Conservation (phyloP, 768 basidiomycete species). For the Neoboletus brunneissimus region DNA sequence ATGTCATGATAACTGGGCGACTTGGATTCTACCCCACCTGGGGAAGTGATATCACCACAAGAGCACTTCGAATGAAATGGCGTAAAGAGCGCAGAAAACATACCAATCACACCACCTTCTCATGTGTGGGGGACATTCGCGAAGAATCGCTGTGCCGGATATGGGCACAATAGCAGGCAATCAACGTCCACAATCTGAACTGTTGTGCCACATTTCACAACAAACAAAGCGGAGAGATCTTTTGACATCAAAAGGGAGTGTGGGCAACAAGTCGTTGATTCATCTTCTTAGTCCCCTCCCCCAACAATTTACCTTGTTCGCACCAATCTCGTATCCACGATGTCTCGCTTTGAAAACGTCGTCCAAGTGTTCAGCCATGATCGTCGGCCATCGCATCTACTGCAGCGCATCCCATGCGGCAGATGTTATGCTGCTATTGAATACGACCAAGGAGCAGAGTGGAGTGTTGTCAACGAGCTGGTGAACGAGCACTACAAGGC, state of each 20-base stretch:
- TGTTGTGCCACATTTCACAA: constrained; percentile 29
- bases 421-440: constrained; percentile 25
- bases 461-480: constrained; percentile 27
- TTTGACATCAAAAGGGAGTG: constrained; percentile 24
- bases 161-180: constrained; percentile 22
- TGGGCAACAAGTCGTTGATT: constrained; percentile 1
- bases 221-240: constrained; percentile 28
- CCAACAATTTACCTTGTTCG: constrained; percentile 12
- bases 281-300: constrained; percentile 5
- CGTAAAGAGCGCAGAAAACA: constrained; percentile 21
- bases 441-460: constrained; percentile 27
- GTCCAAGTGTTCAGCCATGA: constrained; percentile 7
- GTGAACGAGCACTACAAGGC: constrained; percentile 27
- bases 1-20: constrained; percentile 6
- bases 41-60: constrained; percentile 12
- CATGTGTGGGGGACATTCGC: constrained; percentile 16
- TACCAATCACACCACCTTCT: constrained; percentile 22
- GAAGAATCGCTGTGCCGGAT: constrained; percentile 18
- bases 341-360: constrained; percentile 19
- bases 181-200: constrained; percentile 17
- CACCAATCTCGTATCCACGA: constrained; percentile 5
- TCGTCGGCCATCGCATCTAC: constrained; percentile 9
- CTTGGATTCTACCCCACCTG: constrained; percentile 8
- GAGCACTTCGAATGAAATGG: constrained; percentile 24
- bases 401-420: constrained; percentile 24